Conservation (phyloP, 164 flowering plant species). For the Berberis thunbergii region DNA sequence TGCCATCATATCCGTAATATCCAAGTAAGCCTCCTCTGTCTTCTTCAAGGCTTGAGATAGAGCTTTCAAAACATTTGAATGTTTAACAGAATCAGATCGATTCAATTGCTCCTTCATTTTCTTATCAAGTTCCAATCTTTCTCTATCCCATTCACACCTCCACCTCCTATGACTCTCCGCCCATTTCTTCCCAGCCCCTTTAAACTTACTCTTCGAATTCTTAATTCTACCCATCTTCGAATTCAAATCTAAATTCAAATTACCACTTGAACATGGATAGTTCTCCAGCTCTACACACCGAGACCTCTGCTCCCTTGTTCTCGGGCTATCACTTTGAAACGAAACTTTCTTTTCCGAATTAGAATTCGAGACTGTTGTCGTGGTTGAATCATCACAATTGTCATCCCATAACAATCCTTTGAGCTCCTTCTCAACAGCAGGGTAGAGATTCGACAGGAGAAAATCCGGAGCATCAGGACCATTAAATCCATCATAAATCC, state of each 20-base stretch:
- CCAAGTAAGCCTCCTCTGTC: slow-evolving; percentile 68
- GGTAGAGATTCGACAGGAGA: slow-evolving; percentile 47
- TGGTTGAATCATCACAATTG: slow-evolving; percentile 9
- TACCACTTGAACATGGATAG: slow-evolving; percentile 6
- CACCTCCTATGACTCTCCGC: slow-evolving; percentile 31
- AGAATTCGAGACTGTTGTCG: not conserved
- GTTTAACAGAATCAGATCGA: slow-evolving; percentile 18
- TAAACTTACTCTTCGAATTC: slow-evolving; percentile 18
- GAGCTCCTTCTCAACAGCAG: slow-evolving; percentile 44
- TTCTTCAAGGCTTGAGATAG: slow-evolving; percentile 56
- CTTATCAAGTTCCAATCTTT: slow-evolving; percentile 31
- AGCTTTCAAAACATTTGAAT: slow-evolving; percentile 58
- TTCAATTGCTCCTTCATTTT: slow-evolving; percentile 30
- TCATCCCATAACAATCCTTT: slow-evolving; percentile 48
- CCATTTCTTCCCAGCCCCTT: slow-evolving; percentile 24
- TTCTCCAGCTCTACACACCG: slow-evolving; percentile 16
- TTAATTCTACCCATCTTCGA: slow-evolving; percentile 9
- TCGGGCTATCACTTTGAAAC: no score
- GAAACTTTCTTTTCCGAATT: not conserved
- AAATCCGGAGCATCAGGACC: slow-evolving; percentile 95
- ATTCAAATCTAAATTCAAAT: slow-evolving; percentile 4
- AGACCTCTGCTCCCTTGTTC: not conserved
- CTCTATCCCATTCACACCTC: slow-evolving; percentile 38
- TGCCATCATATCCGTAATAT: slow-evolving; percentile 57
- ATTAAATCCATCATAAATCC: slow-evolving; percentile 94